Evolutionary conservation across 352 stramenopile genomes (phyloP), one percentile per base, ranked within the genome.

Genomic region (Pythium scleroteichum): DNA sequence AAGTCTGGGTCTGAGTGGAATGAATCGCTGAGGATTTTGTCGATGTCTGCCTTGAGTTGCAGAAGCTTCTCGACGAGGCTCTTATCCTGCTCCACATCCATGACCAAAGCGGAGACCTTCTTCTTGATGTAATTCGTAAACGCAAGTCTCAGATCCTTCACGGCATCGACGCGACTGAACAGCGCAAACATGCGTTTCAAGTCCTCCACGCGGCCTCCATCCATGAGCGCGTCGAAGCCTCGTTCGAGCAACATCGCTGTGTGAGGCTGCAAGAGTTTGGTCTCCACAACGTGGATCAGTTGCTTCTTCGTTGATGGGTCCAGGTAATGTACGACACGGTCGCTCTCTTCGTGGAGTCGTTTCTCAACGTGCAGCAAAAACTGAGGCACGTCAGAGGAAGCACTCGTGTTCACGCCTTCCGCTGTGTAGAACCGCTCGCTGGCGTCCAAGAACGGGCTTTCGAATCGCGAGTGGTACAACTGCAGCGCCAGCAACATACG

Each of bases 41-140:
- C 91, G 27, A 97, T 66, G 33, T 95, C 76, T 0, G 75, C 59
- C 68, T 96, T 94, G 41, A 97, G 77, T 53, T 87, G 73, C 22
- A 98, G 79, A 14, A 98, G 55, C 47, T 92, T 92, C 8, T 94
- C 83, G n/a, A 98, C 87, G 66, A 98, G 85, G 22, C 79, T 75
- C 66, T 96, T 96, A 33, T 97, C 92, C 49, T 94, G 78, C 33
- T 91, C 75, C 20, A 86, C 70, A 59, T 92, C 79, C 73, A 87
- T 85, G 10, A 95, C 83, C 4, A 95, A 59, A 9, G 78, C 71
- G 9, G 79, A 82, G 20, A 92, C 83, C 57, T 85, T 85, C 54
- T 89, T 90, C 49, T 79, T 75, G 29, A 95, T 94, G 59, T 92
- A 88, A 45, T 69, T 78, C 22, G 72, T 74, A 23, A 90, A 93